Evolutionary conservation across 768 basidiomycete genomes (phyloP).

Genomic region (Termitomyces sp.): DNA sequence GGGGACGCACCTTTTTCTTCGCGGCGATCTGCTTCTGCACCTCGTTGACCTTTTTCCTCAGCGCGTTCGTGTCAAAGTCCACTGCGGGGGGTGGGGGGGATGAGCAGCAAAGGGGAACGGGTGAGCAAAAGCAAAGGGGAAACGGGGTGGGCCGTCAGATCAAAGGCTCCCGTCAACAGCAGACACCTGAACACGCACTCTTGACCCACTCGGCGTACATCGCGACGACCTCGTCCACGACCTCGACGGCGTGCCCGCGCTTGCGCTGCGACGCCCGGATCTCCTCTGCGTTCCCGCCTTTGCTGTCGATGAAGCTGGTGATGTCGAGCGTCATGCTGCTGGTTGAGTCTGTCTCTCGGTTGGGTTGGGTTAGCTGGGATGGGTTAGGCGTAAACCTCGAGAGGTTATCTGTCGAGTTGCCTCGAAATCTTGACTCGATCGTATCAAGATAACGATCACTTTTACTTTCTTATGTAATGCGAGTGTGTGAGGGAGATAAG

Average conservation of each 20-base stretch:
- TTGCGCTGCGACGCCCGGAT: slow-evolving; percentile 92
- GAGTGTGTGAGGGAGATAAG: too few species aligned
- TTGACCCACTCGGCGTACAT: slow-evolving; percentile 94
- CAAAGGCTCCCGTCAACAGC: too few species aligned
- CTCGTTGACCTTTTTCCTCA: slow-evolving; percentile 80
- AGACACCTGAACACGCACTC: slow-evolving; percentile 47
- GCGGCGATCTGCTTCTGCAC: slow-evolving; percentile 92
- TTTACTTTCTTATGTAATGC: too few species aligned
- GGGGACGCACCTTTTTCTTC: slow-evolving; percentile 81
- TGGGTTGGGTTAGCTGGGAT: too few species aligned
- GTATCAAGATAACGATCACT: too few species aligned
- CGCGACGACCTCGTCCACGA: slow-evolving; percentile 91
- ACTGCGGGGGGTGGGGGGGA: slow-evolving; percentile 43
- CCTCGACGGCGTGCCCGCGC: slow-evolving; percentile 81
- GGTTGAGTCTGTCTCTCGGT: too few species aligned
- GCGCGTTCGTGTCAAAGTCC: slow-evolving; percentile 77
- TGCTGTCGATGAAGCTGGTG: slow-evolving; percentile 73
- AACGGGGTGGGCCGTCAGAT: too few species aligned
- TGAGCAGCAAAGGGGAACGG: too few species aligned
- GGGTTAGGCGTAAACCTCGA: too few species aligned
- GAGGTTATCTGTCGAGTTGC: too few species aligned
- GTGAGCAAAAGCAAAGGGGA: too few species aligned
- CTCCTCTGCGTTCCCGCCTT: slow-evolving; percentile 88
- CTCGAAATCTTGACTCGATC: too few species aligned
- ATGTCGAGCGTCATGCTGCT: slow-evolving; percentile 78